phyloP scores from a whole-genome alignment of 768 basidiomycete genomes.

The Cystobasidium tubakii region DNA sequence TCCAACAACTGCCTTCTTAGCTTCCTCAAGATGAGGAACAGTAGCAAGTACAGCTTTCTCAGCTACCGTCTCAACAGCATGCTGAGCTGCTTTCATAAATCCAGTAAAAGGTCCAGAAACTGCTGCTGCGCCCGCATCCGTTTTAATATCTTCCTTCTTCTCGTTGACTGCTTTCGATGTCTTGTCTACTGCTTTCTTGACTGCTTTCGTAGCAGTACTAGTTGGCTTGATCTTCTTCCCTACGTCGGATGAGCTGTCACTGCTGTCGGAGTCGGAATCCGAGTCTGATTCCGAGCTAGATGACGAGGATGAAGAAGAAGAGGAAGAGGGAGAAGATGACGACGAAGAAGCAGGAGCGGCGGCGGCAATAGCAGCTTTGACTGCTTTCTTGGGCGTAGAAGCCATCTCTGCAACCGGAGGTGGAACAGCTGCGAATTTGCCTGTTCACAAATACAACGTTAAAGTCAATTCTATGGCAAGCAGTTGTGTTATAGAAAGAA shows the following conservation, averaged over 20 bases:
- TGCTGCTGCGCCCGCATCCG: neutral
- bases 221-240: slow-evolving; percentile 36
- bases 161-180: slow-evolving; percentile 35
- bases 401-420: slow-evolving; percentile 10
- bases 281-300: slow-evolving; percentile 48
- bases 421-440: slow-evolving; percentile 22
- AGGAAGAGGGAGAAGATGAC: slow-evolving; percentile 39
- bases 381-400: slow-evolving; percentile 39
- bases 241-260: slow-evolving; percentile 7
- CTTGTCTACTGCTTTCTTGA: slow-evolving; percentile 35
- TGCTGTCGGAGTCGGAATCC: slow-evolving; percentile 10
- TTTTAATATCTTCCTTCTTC: neutral
- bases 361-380: slow-evolving; percentile 32
- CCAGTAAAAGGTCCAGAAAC: neutral
- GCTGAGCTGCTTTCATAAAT: slow-evolving; percentile 1
- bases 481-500: no score
- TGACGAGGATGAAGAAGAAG: slow-evolving; percentile 41
- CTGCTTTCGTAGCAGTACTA: slow-evolving; percentile 28
- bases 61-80: slow-evolving; percentile 40
- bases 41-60: slow-evolving; percentile 53
- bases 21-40: neutral
- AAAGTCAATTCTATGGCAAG: no score
- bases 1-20: neutral
- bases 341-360: slow-evolving; percentile 44
- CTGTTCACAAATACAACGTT: no score